Evolutionary conservation across 257 asterid genomes (phyloP), one percentile per base, ranked within the genome.

Genomic region (Haberlea rhodopensis): DNA sequence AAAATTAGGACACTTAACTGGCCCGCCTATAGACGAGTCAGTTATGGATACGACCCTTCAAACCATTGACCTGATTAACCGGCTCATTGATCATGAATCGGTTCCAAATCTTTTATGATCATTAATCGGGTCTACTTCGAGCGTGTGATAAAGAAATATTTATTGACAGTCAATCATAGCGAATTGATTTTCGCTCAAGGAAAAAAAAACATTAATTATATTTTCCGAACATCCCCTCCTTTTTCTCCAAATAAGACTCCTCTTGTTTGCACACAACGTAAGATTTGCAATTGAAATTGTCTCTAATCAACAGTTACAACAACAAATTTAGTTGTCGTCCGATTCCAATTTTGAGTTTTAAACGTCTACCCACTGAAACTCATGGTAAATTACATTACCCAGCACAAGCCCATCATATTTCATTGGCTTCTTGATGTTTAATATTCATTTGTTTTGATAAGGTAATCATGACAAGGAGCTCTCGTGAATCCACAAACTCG

Each of bases 251-350:
- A n/a, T 11, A n/a, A 6, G 13, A 37, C n/a, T 37, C 48, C 16
- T 11, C 3, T 32, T 37, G 48, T 37, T 37, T 1, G 5, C 48
- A 3, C 48, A 3, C 48, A 37, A 0, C 62, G 22, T 1, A 8
- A 26, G 51, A 20, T 63, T 49, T 34, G 69, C 62, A 66, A 71
- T 77, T 81, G 82, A 81, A 76, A 67, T 37, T 71, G 62, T 65
- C 70, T 24, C 63, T 73, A 28, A 43, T 59, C 49, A 81, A 40
- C 76, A 64, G 72, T 48, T 72, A 51, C 49, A 11, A 59, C 37
- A 28, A 64, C 82, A 70, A 57, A 63, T 58, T 53, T 5, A 62
- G 75, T 66, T 23, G 56, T 56, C 69, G 57, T n/a, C 56, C 40
- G 45, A 16, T 55, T 37, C 67, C 60, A 53, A 53, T 68, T 28